Percentiles rank a stretch among this genome's conserved stretches.
These are phyloP conservation scores for Penicillium sumatraense DNA, from an alignment of 2,329 filamentous ascomycete genomes.

Conservation along the genomic window DNA sequence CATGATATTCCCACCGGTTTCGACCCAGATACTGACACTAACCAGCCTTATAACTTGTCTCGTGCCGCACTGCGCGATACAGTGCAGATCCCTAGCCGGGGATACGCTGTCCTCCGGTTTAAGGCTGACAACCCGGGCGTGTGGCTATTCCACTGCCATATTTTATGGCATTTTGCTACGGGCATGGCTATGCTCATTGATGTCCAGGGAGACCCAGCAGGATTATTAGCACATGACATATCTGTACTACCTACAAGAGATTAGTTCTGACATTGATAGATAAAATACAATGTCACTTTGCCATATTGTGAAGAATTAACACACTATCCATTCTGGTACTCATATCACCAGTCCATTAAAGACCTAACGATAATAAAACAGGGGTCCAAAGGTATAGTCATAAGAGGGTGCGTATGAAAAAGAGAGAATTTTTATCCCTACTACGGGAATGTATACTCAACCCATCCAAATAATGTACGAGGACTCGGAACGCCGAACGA, in stretches of 20 bases:
- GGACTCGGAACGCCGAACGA: slow-evolving; percentile 2
- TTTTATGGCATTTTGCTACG: slow-evolving; percentile 56
- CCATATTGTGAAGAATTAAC: too few relatives aligned
- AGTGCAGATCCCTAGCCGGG: slow-evolving; percentile 58
- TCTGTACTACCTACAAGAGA: not conserved
- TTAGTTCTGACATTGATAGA: too few relatives aligned
- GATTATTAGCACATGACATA: slow-evolving; percentile 21
- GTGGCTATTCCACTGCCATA: slow-evolving; percentile 57
- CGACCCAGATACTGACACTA: slow-evolving; percentile 33
- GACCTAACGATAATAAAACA: not conserved
- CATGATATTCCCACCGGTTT: slow-evolving; percentile 28
- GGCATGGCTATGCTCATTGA: slow-evolving; percentile 51
- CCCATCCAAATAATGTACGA: not conserved
- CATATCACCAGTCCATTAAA: not conserved
- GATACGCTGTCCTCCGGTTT: slow-evolving; percentile 61
- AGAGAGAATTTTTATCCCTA: not conserved
- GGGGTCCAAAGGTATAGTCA: not conserved
- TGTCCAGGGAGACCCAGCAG: slow-evolving; percentile 28
- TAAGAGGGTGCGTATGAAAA: not conserved
- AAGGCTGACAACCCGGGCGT: slow-evolving; percentile 58
- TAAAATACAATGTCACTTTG: not conserved
- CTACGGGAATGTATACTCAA: not conserved
- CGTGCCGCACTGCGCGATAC: slow-evolving; percentile 57
- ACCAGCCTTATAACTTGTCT: slow-evolving; percentile 34
- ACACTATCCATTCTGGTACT: too few relatives aligned